Conservation (phyloP, 176 grass and related monocot species). For the Ensete glaucum region DNA sequence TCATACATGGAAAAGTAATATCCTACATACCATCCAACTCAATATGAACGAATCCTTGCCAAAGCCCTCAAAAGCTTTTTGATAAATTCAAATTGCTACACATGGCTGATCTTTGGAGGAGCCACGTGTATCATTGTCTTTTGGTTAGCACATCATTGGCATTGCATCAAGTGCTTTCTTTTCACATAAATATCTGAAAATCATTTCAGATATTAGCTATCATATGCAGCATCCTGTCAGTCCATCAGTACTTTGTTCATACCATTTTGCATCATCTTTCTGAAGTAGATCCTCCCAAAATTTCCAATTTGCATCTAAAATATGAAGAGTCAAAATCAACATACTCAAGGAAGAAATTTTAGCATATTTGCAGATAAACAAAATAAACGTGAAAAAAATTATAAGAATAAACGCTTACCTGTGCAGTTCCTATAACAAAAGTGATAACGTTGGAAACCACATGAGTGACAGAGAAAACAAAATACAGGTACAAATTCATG, state of each 20-base stretch:
- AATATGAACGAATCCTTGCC: conserved; percentile 13
- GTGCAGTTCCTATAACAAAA: conserved; percentile 18
- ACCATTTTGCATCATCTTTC: conserved; percentile 10
- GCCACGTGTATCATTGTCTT: conserved; percentile 4
- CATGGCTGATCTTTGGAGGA: conserved; percentile 7
- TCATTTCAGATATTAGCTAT: no score
- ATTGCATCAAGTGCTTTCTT: not conserved
- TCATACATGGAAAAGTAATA: not conserved
- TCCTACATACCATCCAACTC: conserved; percentile 13
- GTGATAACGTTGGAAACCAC: conserved; percentile 29
- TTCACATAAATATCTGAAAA: no score
- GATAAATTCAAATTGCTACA: conserved; percentile 34
- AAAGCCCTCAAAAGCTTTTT: conserved; percentile 26
- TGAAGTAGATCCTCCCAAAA: conserved; percentile 28
- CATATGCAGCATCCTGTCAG: not conserved
- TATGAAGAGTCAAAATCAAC: not conserved
- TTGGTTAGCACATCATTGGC: not conserved
- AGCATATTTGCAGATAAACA: not conserved
- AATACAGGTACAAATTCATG: conserved; percentile 41
- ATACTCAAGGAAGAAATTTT: no score
- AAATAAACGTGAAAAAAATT: not conserved
- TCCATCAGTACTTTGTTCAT: not conserved
- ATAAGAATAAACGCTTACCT: conserved; percentile 17
- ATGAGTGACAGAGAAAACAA: conserved; percentile 32
- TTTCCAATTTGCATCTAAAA: conserved; percentile 31